phyloP scores from a whole-genome alignment of 1,139 yeast genomes.

The Candida pseudocylindracea region DNA sequence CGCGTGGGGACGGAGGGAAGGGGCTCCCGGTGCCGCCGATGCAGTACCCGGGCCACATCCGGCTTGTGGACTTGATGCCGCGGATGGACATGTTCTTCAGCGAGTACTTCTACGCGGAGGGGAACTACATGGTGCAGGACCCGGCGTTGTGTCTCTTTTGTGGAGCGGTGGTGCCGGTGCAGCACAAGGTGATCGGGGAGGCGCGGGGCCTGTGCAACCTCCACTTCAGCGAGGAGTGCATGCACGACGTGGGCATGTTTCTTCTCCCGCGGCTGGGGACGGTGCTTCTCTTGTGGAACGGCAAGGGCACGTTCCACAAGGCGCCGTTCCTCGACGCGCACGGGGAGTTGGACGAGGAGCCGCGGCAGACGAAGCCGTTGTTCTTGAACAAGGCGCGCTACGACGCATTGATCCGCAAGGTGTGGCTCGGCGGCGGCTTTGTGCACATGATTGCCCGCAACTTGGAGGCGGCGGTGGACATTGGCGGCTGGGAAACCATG shows the following conservation, averaged over 20 bases:
- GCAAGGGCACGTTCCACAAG: conserved; percentile 63
- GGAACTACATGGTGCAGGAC: conserved; percentile 26
- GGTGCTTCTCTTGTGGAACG: conserved; percentile 39
- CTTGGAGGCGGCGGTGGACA: conserved; percentile 56
- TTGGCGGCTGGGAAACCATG: conserved; percentile 93
- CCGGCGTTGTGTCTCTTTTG: conserved; percentile 83
- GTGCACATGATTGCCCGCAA: conserved; percentile 62
- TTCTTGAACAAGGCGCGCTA: conserved; percentile 42
- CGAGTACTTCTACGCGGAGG: conserved; percentile 24
- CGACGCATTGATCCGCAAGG: conserved; percentile 36
- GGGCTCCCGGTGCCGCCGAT: conserved; percentile 5
- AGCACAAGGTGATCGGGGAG: conserved; percentile 28
- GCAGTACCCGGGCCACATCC: conserved; percentile 48
- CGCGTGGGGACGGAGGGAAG: conserved; percentile 5
- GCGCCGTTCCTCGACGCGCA: conserved; percentile 77
- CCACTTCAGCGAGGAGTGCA: conserved; percentile 43
- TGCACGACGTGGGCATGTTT: conserved; percentile 54
- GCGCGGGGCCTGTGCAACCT: conserved; percentile 45
- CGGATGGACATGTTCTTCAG: conserved; percentile 53
- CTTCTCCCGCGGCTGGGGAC: conserved; percentile 57
- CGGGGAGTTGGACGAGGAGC: conserved; percentile 68
- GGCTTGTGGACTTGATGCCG: conserved; percentile 37
- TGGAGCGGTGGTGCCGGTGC: conserved; percentile 47
- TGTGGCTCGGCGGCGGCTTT: conserved; percentile 67
- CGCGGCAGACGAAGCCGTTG: conserved; percentile 53